Evolutionary conservation across 129 eudicot species (phyloP), one percentile per base, ranked within the genome.

Genomic region (Flaveria bidentis): DNA sequence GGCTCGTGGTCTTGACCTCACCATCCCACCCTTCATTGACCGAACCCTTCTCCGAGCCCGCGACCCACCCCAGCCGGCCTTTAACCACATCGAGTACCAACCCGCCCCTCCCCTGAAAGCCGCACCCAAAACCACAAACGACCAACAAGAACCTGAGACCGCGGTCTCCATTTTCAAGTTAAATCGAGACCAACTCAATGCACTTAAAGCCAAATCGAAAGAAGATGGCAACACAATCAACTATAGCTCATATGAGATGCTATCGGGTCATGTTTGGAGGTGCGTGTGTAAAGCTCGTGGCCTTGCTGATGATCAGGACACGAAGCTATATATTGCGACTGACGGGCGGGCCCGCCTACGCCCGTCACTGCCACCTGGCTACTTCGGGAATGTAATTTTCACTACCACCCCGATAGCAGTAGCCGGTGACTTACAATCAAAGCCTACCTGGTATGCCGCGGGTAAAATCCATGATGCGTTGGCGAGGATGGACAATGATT

Each of bases 221-320:
- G 91, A 86, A 60, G 86, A 82, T 61, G 96, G 92, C 4, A 88
- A 86, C 74, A 82, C 87, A 0, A 73, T 85, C 56, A 79, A 71
- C 1, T 90, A 88, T 39, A 93, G 95, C 88, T 90, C 98, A 0
- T 93, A 87, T 39, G 95, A 86, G 42, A 86, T 93, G 92, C 80
- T 90, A 17, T 85, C 97, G 1, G 98, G 96, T 2, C 98, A 93
- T 67, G 85, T 93, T 20, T 93, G 98, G 98, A 84, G 95, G 44
- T 85, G 79, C 25, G 87, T 80, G 36, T 93, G 98, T 74, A 85
- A 78, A 67, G 97, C 97, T 0, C 91, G 98, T 22, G 95, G 91
- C 7, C 89, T 93, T 20, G 60, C 89, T 1, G 85, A 78, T 1
- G 96, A 90, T 50, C 98, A 93, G 70, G 95, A 76, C 46, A 88